These are phyloP conservation scores for Cucurbita ficifolia DNA, from an alignment of 306 rosid species.

Conservation along the genomic window DNA sequence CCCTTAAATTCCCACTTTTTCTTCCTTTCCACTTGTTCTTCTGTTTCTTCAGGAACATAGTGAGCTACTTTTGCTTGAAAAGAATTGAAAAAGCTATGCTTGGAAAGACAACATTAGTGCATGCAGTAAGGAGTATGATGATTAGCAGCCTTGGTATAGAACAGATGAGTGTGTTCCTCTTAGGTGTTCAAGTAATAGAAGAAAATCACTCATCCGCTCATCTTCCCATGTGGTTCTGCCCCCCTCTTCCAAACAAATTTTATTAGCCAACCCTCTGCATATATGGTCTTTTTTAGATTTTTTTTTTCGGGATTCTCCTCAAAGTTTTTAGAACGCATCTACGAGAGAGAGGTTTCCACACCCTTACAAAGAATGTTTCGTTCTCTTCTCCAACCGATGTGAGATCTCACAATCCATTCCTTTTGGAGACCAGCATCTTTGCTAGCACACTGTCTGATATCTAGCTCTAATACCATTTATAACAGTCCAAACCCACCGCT, in stretches of 20 bases:
- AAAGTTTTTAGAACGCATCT: too few relatives aligned
- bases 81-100: slow-evolving; percentile 16
- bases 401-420: too few relatives aligned
- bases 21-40: neutral
- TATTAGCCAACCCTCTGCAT: too few relatives aligned
- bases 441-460: too few relatives aligned
- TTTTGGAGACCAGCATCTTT: too few relatives aligned
- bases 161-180: slow-evolving; percentile 25
- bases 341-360: too few relatives aligned
- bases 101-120: slow-evolving; percentile 11
- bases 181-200: slow-evolving; percentile 13
- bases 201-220: slow-evolving; percentile 18
- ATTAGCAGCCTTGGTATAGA: slow-evolving; percentile 30
- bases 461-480: too few relatives aligned
- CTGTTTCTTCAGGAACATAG: neutral
- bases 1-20: neutral
- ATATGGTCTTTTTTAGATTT: too few relatives aligned
- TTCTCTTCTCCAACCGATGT: too few relatives aligned
- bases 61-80: slow-evolving; percentile 19
- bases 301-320: too few relatives aligned
- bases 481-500: too few relatives aligned
- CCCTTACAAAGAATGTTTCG: too few relatives aligned
- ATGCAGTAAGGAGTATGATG: slow-evolving; percentile 8
- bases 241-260: slow-evolving; percentile 12
- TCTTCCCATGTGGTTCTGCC: slow-evolving; percentile 21